A percentile compares a stretch with the other conserved stretches of the same genome.
Conservation (phyloP, 2,329 filamentous ascomycete species). For the Fonsecaea multimorphosa region DNA sequence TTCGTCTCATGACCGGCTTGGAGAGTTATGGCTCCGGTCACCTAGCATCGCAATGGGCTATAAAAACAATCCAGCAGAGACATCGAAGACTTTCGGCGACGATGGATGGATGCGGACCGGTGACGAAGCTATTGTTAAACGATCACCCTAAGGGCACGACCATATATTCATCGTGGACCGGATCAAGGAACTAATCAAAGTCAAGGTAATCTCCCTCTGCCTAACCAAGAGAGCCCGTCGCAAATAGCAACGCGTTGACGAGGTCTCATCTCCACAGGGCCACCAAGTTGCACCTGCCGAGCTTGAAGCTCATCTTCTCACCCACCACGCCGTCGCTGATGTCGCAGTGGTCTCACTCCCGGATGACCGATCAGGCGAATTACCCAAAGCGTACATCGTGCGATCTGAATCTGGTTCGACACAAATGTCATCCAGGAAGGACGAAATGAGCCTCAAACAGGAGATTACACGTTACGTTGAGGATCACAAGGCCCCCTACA, state of each 20-base stretch:
- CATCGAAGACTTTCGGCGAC: conserved; percentile 75
- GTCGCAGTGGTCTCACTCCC: conserved; percentile 77
- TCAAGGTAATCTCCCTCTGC: conserved; percentile 69
- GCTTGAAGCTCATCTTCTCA: conserved; percentile 77
- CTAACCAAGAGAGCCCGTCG: too few species aligned
- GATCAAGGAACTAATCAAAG: conserved; percentile 78
- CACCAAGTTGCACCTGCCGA: conserved; percentile 85
- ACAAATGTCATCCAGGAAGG: too few species aligned
- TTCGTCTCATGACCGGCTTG: conserved; percentile 70
- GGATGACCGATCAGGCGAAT: conserved; percentile 64
- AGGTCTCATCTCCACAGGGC: too few species aligned
- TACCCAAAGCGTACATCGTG: conserved; percentile 69
- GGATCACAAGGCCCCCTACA: too few species aligned
- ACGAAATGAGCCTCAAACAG: too few species aligned
- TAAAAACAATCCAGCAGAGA: conserved; percentile 82
- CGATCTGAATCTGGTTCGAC: too few species aligned
- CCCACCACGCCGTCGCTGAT: conserved; percentile 74
- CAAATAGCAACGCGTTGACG: too few species aligned
- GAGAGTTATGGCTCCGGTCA: conserved; percentile 80
- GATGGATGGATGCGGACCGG: conserved; percentile 83
- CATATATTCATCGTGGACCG: conserved; percentile 83
- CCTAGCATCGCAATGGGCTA: conserved; percentile 83
- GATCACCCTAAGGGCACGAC: conserved; percentile 68
- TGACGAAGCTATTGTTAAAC: conserved; percentile 76
- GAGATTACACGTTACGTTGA: too few species aligned